These are phyloP conservation scores for Poa annua DNA, from an alignment of 176 grass and related monocot species.

Conservation along the genomic window DNA sequence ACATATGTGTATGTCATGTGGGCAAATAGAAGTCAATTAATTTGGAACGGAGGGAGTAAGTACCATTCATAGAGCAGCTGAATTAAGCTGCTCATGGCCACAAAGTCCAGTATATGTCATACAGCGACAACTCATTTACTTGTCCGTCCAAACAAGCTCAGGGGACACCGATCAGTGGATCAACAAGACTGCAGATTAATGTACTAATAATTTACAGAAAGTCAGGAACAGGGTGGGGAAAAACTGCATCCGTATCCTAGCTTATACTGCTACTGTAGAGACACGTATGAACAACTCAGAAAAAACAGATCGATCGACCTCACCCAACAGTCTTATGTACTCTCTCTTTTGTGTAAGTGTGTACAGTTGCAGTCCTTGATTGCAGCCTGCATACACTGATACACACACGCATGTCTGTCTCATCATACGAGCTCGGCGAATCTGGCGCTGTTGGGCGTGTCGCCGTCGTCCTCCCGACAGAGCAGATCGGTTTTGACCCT, in stretches of 20 bases:
- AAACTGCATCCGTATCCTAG: constrained; percentile 39
- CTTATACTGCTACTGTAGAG: constrained; percentile 33
- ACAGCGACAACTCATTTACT: constrained; percentile 5
- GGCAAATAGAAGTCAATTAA: no score
- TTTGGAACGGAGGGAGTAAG: no score
- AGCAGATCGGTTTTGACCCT: not conserved
- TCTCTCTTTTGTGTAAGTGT: not conserved
- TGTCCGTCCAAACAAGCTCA: not conserved
- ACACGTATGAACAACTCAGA: constrained; percentile 19
- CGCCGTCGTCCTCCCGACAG: constrained; percentile 19
- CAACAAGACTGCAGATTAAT: not conserved
- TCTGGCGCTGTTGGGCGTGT: constrained; percentile 36
- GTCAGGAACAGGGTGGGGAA: not conserved
- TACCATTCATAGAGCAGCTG: not conserved
- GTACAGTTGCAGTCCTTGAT: constrained; percentile 25
- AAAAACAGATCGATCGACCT: not conserved
- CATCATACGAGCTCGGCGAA: constrained; percentile 32
- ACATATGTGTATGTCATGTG: no score
- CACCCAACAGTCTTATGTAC: not conserved
- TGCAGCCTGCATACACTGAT: not conserved
- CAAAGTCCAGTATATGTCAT: not conserved
- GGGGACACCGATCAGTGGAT: not conserved
- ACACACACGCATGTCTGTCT: not conserved
- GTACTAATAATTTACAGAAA: constrained; percentile 8
- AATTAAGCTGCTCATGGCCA: not conserved